A percentile compares a stretch with the other conserved stretches of the same genome.
Evolutionary conservation across 805 yeast species (phyloP).

Genomic region (Ogataea ramenticola): DNA sequence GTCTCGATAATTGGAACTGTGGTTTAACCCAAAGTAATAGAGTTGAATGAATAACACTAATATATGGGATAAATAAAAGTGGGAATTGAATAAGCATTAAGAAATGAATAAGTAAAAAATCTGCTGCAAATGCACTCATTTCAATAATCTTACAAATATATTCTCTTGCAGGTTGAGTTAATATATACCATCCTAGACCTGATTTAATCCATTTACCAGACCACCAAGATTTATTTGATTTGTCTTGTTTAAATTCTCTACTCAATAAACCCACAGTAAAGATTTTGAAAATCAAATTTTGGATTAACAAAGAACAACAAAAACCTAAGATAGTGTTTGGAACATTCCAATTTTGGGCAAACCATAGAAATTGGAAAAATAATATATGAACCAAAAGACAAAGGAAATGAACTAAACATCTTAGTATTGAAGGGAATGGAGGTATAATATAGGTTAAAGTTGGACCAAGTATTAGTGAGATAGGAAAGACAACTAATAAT

Average conservation of each 20-base stretch:
- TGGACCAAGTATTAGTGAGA: conserved; percentile 47
- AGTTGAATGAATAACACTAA: conserved; percentile 61
- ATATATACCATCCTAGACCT: conserved; percentile 52
- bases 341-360: conserved; percentile 61
- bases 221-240: conserved; percentile 71
- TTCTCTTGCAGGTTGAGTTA: conserved; percentile 62
- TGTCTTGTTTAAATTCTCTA: conserved; percentile 55
- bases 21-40: conserved; percentile 58
- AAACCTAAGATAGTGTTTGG: conserved; percentile 54
- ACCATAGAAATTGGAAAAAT: conserved; percentile 57
- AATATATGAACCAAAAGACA: conserved; percentile 47
- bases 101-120: conserved; percentile 52
- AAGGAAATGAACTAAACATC: conserved; percentile 46
- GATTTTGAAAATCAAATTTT: conserved; percentile 48
- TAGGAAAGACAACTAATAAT: conserved; percentile 31
- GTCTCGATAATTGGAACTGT: conserved; percentile 38
- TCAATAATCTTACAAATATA: conserved; percentile 56
- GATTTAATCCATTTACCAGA: conserved; percentile 64
- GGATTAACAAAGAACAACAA: conserved; percentile 47
- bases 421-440: conserved; percentile 43
- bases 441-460: conserved; percentile 34
- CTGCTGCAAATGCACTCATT: conserved; percentile 61
- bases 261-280: conserved; percentile 45
- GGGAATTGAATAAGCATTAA: conserved; percentile 55
- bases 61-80: conserved; percentile 51